Conservation (phyloP, 106 monocot species). For the Apostasia shenzhenica region DNA sequence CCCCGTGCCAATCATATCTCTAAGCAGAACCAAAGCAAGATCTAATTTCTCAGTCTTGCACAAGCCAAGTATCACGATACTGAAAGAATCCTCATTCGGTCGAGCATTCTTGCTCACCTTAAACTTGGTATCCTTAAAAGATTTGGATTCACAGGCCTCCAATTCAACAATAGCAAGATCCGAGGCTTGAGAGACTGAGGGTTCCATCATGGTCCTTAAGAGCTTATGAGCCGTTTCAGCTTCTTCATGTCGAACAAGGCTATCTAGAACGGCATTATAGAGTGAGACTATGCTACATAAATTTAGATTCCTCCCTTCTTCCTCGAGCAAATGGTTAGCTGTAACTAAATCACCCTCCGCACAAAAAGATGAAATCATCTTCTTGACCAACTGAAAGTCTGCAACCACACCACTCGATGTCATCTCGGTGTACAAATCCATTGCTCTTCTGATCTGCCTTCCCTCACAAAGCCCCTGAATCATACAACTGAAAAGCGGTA, state of each 20-base stretch:
- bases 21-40: slow-evolving; percentile 47
- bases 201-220: slow-evolving; percentile 43
- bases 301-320: slow-evolving; percentile 26
- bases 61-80: slow-evolving; percentile 49
- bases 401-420: slow-evolving; percentile 34
- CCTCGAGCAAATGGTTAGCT: slow-evolving; percentile 35
- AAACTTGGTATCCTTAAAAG: slow-evolving; percentile 3
- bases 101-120: slow-evolving; percentile 20
- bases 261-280: slow-evolving; percentile 58
- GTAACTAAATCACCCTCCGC: slow-evolving; percentile 26
- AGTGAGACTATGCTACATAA: slow-evolving; percentile 21
- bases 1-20: slow-evolving; percentile 47
- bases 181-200: background rate
- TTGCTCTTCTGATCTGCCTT: slow-evolving; percentile 35
- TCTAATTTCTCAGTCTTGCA: slow-evolving; percentile 56
- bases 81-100: slow-evolving; percentile 64
- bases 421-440: slow-evolving; percentile 55
- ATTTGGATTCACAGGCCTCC: background rate
- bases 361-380: slow-evolving; percentile 43
- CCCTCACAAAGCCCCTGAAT: slow-evolving; percentile 54
- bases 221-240: slow-evolving; percentile 38
- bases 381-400: slow-evolving; percentile 39
- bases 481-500: slow-evolving; percentile 42
- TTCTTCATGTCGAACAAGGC: slow-evolving; percentile 38
- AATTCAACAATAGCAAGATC: background rate